A percentile compares a stretch with the other conserved stretches of the same genome.
These are phyloP conservation scores for Phylloporus arenicola DNA, from an alignment of 768 basidiomycete genomes.

Conservation along the genomic window DNA sequence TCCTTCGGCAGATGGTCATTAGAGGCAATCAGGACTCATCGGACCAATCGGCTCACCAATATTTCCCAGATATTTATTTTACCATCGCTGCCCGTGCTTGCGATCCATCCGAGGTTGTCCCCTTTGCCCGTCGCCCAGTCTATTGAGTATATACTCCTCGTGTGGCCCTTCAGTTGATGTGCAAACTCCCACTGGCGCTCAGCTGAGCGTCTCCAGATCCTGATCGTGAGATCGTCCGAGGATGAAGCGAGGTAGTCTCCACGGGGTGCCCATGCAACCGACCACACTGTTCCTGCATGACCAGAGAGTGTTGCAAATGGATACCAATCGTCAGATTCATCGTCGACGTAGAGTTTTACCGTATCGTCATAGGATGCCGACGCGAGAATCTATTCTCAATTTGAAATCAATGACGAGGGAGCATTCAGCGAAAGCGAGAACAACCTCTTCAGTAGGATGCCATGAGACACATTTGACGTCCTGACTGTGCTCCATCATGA, in stretches of 20 bases:
- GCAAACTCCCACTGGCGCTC: constrained; percentile 62
- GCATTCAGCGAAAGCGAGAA: constrained; percentile 9
- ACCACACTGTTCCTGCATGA: constrained; percentile 90
- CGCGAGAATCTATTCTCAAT: constrained; percentile 71
- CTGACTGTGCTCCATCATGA: constrained; percentile 94
- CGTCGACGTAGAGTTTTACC: constrained; percentile 89
- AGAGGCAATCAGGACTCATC: background rate
- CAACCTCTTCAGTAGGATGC: constrained; percentile 93
- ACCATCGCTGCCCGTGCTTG: constrained; percentile 84
- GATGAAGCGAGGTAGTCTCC: constrained; percentile 81
- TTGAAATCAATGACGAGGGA: constrained; percentile 5
- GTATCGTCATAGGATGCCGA: constrained; percentile 97
- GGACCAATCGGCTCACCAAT: constrained; percentile 35
- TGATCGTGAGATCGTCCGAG: constrained; percentile 79
- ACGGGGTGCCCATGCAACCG: constrained; percentile 71
- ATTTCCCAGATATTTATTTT: constrained; percentile 78
- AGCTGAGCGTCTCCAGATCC: constrained; percentile 73
- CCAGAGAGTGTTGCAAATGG: constrained; percentile 77
- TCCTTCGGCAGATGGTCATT: constrained; percentile 12
- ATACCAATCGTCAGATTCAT: constrained; percentile 93
- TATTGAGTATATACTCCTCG: constrained; percentile 74
- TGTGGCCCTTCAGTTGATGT: constrained; percentile 56
- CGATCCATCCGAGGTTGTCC: constrained; percentile 68
- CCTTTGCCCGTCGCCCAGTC: constrained; percentile 56
- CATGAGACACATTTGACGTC: constrained; percentile 94